Base-by-base conservation (phyloP, 2,329 filamentous ascomycete species). In the Aureobasidium sp. region DNA sequence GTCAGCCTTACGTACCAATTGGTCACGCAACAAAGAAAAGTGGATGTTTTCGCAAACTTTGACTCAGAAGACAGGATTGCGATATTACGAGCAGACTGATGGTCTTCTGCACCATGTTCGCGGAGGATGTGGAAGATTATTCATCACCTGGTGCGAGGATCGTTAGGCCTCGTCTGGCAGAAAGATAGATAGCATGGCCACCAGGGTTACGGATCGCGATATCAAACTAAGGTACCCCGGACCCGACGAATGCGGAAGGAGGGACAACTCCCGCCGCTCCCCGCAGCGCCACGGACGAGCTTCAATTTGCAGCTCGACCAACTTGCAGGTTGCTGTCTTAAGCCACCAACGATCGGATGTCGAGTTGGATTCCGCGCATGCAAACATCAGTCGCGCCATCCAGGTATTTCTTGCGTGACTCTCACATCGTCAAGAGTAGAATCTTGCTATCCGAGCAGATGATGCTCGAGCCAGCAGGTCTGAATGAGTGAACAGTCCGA, bases 401-500 rank as follows among this genome's bases (percentile, higher is more conserved):
- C 42, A 42, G 33, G 40, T 58, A 17, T 48, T 48, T 58, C 42
- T 58, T 58, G 42, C 54, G 54, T 58, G 54, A 58, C 54, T 15
- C 12, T 42, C 22, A 27, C 19, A 42, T 24, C 24, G 22, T n/a
- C 27, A 54, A 54, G 37, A 24, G 19, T 24, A 52, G 33, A 54
- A 2, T 5, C 8, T 27, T n/a, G n/a, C 29, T 33, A 39, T 27
- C 31, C 54, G 19, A 37, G 42, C 42, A 48, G 54, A 58, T 15
- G 54, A 58, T 58, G 54, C 40, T 48, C 54, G 24, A 58, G 15
- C 7, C 22, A 37, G 42, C 54, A 58, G 40, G 3, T 58, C 54
- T 58, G 44, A 4, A 60, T 60, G 57, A 60, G 57, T 60, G 70
- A 60, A 11, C 66, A 69, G 3, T 70, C 75, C 11, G 75, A 75